Evolutionary conservation across 768 basidiomycete genomes (phyloP).

Genomic region (Clathrus columnatus): DNA sequence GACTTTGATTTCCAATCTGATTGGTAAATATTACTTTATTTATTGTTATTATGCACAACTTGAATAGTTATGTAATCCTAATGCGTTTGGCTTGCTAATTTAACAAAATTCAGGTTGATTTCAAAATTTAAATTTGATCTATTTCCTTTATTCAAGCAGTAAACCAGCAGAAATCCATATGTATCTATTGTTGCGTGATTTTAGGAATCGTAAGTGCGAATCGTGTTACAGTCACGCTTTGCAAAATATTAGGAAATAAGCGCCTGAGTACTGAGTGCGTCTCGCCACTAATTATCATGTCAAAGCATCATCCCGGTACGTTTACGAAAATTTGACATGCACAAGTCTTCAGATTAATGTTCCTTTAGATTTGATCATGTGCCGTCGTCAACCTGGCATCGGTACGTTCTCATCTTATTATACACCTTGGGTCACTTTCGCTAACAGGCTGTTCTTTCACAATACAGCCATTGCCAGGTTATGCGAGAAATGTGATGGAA

Average conservation of each 20-base stretch:
- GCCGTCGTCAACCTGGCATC: conserved; percentile 94
- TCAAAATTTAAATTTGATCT: too few relatives aligned
- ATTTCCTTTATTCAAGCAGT: too few relatives aligned
- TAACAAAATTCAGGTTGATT: too few relatives aligned
- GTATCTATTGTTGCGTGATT: too few relatives aligned
- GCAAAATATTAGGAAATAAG: too few relatives aligned
- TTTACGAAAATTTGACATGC: background rate
- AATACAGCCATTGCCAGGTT: conserved; percentile 91
- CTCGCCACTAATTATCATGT: conserved; percentile 39
- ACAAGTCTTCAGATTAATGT: too few relatives aligned
- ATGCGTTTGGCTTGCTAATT: too few relatives aligned
- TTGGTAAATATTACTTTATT: background rate
- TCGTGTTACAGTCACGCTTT: too few relatives aligned
- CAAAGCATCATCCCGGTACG: conserved; percentile 83
- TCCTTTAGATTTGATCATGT: conserved; percentile 87
- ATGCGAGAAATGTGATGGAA: conserved; percentile 98
- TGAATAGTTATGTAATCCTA: too few relatives aligned
- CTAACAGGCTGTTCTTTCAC: too few relatives aligned
- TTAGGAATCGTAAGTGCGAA: too few relatives aligned
- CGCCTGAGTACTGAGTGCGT: background rate
- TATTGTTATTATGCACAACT: background rate
- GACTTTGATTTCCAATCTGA: background rate
- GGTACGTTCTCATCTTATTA: conserved; percentile 40
- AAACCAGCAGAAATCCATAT: too few relatives aligned
- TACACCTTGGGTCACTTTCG: background rate